A percentile compares a stretch with the other conserved stretches of the same genome.
Evolutionary conservation across 192 early-diverging fungal species (phyloP).

Genomic region (Podila clonocystis): DNA sequence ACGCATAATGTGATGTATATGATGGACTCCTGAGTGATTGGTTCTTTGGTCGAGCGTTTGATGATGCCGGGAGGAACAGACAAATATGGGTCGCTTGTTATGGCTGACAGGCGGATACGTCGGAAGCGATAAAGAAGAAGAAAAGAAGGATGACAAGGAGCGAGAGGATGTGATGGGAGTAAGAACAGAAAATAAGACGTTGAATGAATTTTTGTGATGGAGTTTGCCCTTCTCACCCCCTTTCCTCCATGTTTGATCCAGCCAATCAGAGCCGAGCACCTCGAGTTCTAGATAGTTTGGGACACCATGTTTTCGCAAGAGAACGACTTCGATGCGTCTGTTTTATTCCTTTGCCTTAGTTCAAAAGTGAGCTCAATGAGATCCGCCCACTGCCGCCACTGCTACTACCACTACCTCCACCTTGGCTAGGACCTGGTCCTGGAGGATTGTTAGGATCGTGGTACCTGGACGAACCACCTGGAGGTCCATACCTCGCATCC

Average conservation of each 20-base stretch:
- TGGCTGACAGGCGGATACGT: background rate
- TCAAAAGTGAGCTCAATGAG: slow-evolving; percentile 33
- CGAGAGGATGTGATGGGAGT: slow-evolving; percentile 7
- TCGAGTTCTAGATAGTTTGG: background rate
- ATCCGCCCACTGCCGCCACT: slow-evolving; percentile 17
- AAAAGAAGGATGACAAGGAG: background rate
- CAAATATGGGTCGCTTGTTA: too few relatives aligned
- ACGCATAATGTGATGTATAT: slow-evolving; percentile 21
- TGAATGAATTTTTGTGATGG: background rate
- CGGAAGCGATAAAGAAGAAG: background rate
- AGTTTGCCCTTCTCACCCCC: background rate
- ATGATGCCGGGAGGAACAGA: too few relatives aligned
- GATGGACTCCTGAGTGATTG: background rate
- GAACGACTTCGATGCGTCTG: background rate
- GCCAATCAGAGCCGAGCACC: background rate
- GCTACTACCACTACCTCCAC: background rate
- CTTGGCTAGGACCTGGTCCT: background rate
- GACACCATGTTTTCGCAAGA: background rate
- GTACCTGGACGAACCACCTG: slow-evolving; percentile 1
- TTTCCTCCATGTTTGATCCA: background rate
- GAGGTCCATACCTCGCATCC: background rate
- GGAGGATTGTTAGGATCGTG: slow-evolving; percentile 9
- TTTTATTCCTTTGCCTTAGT: slow-evolving; percentile 1
- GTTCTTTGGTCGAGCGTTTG: background rate
- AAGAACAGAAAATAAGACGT: background rate